Conservation (phyloP, 2,329 filamentous ascomycete species). For the Blumeria graminis region DNA sequence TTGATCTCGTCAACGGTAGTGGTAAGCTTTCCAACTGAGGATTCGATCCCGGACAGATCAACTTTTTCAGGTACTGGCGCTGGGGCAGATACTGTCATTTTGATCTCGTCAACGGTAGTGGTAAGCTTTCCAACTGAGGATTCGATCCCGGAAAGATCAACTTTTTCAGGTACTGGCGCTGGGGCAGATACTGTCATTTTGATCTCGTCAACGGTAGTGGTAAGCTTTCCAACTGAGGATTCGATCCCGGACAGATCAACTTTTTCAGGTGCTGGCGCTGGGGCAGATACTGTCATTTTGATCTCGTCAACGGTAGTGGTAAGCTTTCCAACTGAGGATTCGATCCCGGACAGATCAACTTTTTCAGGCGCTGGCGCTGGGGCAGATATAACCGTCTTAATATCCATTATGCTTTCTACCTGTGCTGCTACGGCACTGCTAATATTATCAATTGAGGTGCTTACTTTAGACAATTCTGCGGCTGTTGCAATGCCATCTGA, state of each 20-base stretch:
- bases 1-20: constrained; percentile 4
- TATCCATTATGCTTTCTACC: constrained; percentile 1
- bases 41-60: constrained; percentile 6
- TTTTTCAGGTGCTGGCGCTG: constrained; percentile 3
- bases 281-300: constrained; percentile 4
- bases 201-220: constrained; percentile 5
- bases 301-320: constrained; percentile 6
- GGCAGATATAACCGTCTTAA: constrained; percentile 3
- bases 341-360: constrained; percentile 1
- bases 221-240: constrained; percentile 4
- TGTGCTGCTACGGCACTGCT: constrained; percentile 3
- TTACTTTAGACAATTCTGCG: constrained; percentile 5
- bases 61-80: constrained; percentile 3
- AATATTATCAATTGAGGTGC: constrained; percentile 7
- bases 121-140: constrained; percentile 2
- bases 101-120: background rate
- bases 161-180: background rate
- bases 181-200: constrained; percentile 1
- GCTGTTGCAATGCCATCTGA: background rate
- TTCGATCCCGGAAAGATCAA: constrained; percentile 3
- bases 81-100: background rate
- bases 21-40: constrained; percentile 5
- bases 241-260: constrained; percentile 6
- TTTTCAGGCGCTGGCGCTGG: background rate
- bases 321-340: constrained; percentile 1